A percentile compares a stretch with the other conserved stretches of the same genome.
Evolutionary conservation across 75 land plant genomes (phyloP).

Genomic region (Pinus albicaulis): DNA sequence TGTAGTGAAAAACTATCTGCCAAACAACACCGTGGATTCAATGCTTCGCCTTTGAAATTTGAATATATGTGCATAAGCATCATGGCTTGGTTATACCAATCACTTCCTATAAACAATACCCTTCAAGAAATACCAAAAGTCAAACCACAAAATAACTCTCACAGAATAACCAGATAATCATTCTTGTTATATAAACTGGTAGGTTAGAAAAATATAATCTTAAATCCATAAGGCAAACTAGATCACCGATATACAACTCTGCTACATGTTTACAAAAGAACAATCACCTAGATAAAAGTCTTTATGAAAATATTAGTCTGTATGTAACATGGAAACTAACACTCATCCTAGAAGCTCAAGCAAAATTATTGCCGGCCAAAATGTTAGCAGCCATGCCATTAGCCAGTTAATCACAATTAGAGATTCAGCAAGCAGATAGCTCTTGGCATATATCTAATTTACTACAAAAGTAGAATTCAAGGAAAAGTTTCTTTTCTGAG

Average conservation of each 20-base stretch:
- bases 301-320: not conserved
- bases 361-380: not conserved
- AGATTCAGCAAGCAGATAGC: not conserved
- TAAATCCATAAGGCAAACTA: not conserved
- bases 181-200: not conserved
- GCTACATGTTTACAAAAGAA: not conserved
- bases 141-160: not conserved
- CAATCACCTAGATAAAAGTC: not conserved
- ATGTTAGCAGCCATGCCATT: not conserved
- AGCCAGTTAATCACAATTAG: not conserved
- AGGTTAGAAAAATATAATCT: not conserved
- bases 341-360: not conserved
- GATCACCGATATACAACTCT: not conserved
- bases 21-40: not conserved
- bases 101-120: not conserved
- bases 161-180: not conserved
- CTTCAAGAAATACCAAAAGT: not conserved
- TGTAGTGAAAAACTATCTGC: slow-evolving; percentile 86
- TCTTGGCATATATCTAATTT: not conserved
- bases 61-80: not conserved
- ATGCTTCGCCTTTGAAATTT: not conserved
- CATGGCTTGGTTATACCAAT: not conserved
- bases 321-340: not conserved
- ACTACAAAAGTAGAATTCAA: not conserved
- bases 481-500: not conserved